Conservation (phyloP, 306 rosid genomes). For the Oemleria cerasiformis region DNA sequence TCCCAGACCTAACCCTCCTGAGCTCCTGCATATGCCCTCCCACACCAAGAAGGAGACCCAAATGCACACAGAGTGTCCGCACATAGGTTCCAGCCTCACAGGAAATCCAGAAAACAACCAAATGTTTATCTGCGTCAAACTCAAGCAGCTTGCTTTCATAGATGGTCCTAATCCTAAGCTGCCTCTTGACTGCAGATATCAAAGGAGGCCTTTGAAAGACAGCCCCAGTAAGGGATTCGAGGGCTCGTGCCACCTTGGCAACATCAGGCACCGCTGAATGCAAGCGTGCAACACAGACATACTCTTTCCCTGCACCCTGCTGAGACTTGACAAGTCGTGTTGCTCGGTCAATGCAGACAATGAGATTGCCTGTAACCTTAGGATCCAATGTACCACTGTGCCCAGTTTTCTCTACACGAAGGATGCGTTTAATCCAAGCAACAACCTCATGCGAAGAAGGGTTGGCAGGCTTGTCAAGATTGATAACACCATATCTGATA, state of each 20-base stretch:
- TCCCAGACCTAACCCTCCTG: constrained; percentile 79
- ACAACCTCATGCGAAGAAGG: constrained; percentile 93
- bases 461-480: constrained; percentile 82
- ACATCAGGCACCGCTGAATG: constrained; percentile 71
- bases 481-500: constrained; percentile 64
- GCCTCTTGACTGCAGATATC: constrained; percentile 83
- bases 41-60: constrained; percentile 83
- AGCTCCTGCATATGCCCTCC: constrained; percentile 91
- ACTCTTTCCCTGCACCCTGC: constrained; percentile 88
- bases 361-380: constrained; percentile 78
- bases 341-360: constrained; percentile 79
- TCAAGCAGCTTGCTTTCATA: constrained; percentile 90
- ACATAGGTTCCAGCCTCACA: constrained; percentile 87
- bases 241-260: constrained; percentile 65
- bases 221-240: constrained; percentile 78
- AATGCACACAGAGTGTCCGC: constrained; percentile 77
- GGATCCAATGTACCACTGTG: constrained; percentile 87
- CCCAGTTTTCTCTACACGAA: constrained; percentile 76
- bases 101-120: constrained; percentile 74
- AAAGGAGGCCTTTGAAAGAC: constrained; percentile 81
- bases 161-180: constrained; percentile 79
- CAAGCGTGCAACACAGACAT: constrained; percentile 69
- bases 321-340: constrained; percentile 77
- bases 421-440: constrained; percentile 79
- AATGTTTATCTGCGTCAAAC: constrained; percentile 61